Evolutionary conservation across 169 alveolate genomes (phyloP), one percentile per base, ranked within the genome.

Genomic region (Eimeria maxima): DNA sequence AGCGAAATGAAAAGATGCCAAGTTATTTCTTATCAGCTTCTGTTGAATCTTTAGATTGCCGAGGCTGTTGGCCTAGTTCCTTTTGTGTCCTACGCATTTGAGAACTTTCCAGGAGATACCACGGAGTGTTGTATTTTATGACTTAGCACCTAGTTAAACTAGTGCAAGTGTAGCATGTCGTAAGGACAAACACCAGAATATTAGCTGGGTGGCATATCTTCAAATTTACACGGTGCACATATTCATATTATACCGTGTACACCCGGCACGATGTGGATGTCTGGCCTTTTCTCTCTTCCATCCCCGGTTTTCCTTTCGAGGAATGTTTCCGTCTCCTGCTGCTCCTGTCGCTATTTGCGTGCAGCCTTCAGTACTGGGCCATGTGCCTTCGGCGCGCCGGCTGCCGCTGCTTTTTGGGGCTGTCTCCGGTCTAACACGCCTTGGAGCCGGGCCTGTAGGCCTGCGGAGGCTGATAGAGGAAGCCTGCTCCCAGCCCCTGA

Each of bases 361-460:
- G 50, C 69, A 84, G 92, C 74, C 92, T 55, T 84, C 92, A 33
- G 76, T 55, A 38, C 92, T 84, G 16, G 92, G 92, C 55, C 92
- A 84, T 33, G 92, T 76, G 27, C 55, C 92, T 50, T 18, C 92
- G 22, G 53, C 92, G 55, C 74, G 92, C 16, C 63, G 74, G 50
- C 92, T 84, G 42, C 92, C 92, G 29, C 53, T 84, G 38, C 29
- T 84, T 16, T 84, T 84, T 33, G 69, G 76, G 29, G 76, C 92
- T 14, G 76, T 57, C 29, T 84, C 92, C 67, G 90, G 74, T 53
- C 33, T 84, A 53, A 8, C 92, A 1, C 76, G 92, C 29, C 67
- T 84, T 63, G 92, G 74, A 8, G 92, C 92, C 18, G 76, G 92
- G 53, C 92, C 92, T 33, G 55, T 14, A 38, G 92, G 50, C 74